Base-by-base conservation (phyloP, 1,284 basidiomycete species). In the Apiotrichum gamsii region DNA sequence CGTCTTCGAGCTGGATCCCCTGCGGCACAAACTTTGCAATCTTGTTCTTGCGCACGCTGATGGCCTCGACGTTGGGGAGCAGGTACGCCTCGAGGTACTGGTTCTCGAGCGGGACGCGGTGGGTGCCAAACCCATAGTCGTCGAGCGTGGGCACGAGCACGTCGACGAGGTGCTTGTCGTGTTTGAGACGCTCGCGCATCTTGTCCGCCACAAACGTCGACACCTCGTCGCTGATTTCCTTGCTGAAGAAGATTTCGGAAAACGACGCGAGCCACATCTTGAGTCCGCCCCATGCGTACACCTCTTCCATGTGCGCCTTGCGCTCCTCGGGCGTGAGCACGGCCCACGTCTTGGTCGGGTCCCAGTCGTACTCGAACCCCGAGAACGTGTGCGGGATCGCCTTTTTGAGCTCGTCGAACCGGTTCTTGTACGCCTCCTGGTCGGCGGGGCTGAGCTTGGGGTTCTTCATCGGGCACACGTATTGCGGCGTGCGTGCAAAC, bases 71-170 rank as follows among this genome's bases (percentile, higher is more conserved):
- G 18, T 52, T 52, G 20, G 39, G 32, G 5, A 30, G 51, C 14
- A 42, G 45, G 43, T 29, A 48, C 2, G 34, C 32, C 32, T 52
- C 46, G 35, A 45, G 43, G 39, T 48, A 52, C 15, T 39, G 29
- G 16, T 30, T 23, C 43, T 52, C 51, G 38, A 52, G 51, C n/a
- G 51, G 51, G 13, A 52, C 46, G 31, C 51, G 51, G 39, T 48
- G 42, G 0, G 51, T 45, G 15, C 51, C 51, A 14, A 52, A 48
- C 5, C 43, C 43, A 25, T 52, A 52, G 39, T 45, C 38, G 10
- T 29, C 31, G 10, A 34, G 23, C 8, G 13, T 19, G 5, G 46
- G 46, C 3, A 48, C 46, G 14, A 52, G 43, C 8, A 34, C 39
- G 24, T 47, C 43, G 35, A 36, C 8, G 2, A 52, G 43, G 35